Conservation (phyloP, 2,329 filamentous ascomycete genomes). For the Colletotrichum sojae region DNA sequence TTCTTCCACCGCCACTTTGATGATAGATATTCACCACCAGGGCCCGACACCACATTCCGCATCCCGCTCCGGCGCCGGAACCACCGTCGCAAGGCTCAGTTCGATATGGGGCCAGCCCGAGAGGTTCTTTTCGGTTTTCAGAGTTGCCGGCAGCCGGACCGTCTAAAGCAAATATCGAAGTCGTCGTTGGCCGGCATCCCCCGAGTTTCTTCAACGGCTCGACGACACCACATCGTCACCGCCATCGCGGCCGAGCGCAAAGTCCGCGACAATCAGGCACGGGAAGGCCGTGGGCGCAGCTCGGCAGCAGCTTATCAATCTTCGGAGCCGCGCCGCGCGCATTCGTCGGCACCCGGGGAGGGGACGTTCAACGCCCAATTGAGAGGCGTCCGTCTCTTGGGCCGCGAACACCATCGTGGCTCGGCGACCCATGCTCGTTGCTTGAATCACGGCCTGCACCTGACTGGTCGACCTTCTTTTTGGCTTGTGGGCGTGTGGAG, state of each 20-base stretch:
- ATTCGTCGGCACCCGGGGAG: neutral
- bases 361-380: neutral
- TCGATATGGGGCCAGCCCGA: constrained; percentile 24
- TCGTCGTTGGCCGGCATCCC: constrained; percentile 6
- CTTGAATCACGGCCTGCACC: constrained; percentile 1
- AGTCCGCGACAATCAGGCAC: constrained; percentile 4
- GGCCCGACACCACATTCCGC: neutral
- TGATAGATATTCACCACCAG: no score
- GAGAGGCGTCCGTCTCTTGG: neutral
- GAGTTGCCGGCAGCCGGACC: constrained; percentile 9
- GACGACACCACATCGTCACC: constrained; percentile 21
- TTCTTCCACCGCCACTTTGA: neutral
- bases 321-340: neutral
- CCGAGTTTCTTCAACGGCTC: neutral
- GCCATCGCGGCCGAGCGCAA: constrained; percentile 33
- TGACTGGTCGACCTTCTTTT: constrained; percentile 6
- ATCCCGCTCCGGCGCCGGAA: constrained; percentile 25
- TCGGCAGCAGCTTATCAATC: constrained; percentile 28
- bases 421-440: constrained; percentile 17
- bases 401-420: constrained; percentile 29
- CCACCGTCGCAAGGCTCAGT: constrained; percentile 13
- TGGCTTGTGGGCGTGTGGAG: constrained; percentile 26
- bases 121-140: constrained; percentile 4
- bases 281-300: constrained; percentile 2
- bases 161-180: neutral